Evolutionary conservation across 2,329 filamentous ascomycete species (phyloP).

Genomic region (Passalora sequoiae): DNA sequence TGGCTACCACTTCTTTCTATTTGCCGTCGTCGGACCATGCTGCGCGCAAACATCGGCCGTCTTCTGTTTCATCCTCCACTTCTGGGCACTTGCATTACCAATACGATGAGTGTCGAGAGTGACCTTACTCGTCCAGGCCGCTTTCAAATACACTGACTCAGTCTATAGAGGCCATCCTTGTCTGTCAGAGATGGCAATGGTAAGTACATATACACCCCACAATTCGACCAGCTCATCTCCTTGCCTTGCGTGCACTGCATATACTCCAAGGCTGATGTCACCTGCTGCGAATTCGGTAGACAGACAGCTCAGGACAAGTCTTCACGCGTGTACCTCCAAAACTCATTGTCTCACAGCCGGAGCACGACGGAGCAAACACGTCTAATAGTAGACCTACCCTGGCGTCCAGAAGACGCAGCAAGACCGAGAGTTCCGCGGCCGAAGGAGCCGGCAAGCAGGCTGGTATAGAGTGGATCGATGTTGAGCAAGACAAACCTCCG

Average conservation of each 20-base stretch:
- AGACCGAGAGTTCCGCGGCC: conserved; percentile 16
- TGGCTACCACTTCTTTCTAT: conserved; percentile 4
- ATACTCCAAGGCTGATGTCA: conserved; percentile 19
- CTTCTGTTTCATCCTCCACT: conserved; percentile 14
- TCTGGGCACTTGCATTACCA: conserved; percentile 17
- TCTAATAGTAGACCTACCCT: conserved; percentile 10
- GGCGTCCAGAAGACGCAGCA: conserved; percentile 22
- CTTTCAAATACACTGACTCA: conserved; percentile 22
- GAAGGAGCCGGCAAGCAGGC: conserved; percentile 17
- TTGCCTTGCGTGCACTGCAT: conserved; percentile 6
- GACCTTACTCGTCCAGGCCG: conserved; percentile 15
- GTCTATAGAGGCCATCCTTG: conserved; percentile 16
- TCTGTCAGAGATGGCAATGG: conserved; percentile 20
- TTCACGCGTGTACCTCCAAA: conserved; percentile 22
- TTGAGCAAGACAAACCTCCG: conserved; percentile 20
- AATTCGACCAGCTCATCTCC: conserved; percentile 9
- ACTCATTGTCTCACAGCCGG: conserved; percentile 22
- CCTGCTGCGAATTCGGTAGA: conserved; percentile 19
- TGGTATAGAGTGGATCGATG: conserved; percentile 28
- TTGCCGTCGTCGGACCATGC: conserved; percentile 17
- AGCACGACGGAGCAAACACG: conserved; percentile 18
- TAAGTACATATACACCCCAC: conserved; percentile 20
- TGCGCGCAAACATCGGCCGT: conserved; percentile 15
- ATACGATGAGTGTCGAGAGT: conserved; percentile 21
- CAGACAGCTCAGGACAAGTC: conserved; percentile 16